Evolutionary conservation across 192 early-diverging fungal genomes (phyloP), one percentile per base, ranked within the genome.

Genomic region (Coemansia sp.): DNA sequence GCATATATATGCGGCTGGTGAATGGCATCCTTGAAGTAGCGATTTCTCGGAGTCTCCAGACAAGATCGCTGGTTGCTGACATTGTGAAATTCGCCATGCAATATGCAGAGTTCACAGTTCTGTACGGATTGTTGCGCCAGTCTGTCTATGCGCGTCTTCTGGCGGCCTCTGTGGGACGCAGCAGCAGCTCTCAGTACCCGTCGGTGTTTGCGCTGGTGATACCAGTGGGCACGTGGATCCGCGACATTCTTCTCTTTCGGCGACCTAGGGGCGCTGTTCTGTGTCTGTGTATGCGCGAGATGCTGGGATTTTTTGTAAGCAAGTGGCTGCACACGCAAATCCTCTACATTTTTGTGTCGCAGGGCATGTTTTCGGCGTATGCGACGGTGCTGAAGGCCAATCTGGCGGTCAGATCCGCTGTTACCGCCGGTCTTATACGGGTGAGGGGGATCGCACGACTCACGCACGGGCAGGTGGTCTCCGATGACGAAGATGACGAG

Each of bases 61-160:
- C 36, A 41, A 5, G n/a, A 16, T 59, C 66, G 4, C 8, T 69
- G 0, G 4, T 2, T 6, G 59, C 19, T 1, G 65, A 61, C 47
- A 12, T 61, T 5, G 46, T 18, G 10, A 46, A 65, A 26, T 42
- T 72, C n/a, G 40, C 39, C 1, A 15, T 71, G 49, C 77, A 80
- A 61, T 80, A 80, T 62, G 10, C 16, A 2, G 12, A 19, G 12
- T 80, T 67, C 21, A 65, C 61, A 11, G n/a, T 71, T 13, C n/a
- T 71, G 15, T 80, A 80, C 69, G 77, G 77, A 7, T 36, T 60
- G 6, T 21, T 71, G 56, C 77, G 77, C 5, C 77, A 80, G 45
- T 62, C 72, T 19, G 52, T 75, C 1, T 55, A 61, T 3, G 54
- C 62, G 36, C 72, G 72, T 18, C 42, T 80, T 21, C 55, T 48